Base-by-base conservation (phyloP, 2,329 filamentous ascomycete genomes). In the Cordyceps tenuipes region DNA sequence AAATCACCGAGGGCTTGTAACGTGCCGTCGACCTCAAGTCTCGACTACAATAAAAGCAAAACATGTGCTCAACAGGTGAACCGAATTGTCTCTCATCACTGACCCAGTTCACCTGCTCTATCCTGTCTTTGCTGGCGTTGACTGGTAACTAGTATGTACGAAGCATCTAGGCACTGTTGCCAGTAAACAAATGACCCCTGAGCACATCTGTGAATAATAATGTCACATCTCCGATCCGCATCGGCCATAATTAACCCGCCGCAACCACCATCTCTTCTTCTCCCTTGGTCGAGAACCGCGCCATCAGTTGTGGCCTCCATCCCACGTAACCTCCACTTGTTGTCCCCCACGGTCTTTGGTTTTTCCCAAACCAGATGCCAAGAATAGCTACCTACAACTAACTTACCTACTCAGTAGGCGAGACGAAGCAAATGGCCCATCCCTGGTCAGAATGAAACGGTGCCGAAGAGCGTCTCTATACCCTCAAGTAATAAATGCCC, bases 161-260 rank as follows among this genome's bases (percentile, higher is more conserved):
- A 23, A 50, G 48, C 15, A n/a, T 9, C 29, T 21, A 10, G 5
- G 34, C 34, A 36, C 9, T 36, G 5, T 10, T 36, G 34, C 34
- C 34, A 36, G 34, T 36, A 10, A 13, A 36, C 34, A 36, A 10
- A 10, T 10, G 34, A 36, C 34, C 12, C 34, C 34, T 10, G 34
- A 36, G 51, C 51, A 5, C 39, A 55, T 55, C 52, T 26, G 13
- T 17, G 43, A 15, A 39, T 26, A 15, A 12, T n/a, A 31, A 26
- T 29, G n/a, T 47, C 39, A 29, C 53, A 56, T 23, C 43, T 47
- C 26, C 53, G 53, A 56, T 56, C 53, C 43, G 43, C 29, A 56
- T 56, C 53, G n/a, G 31, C n/a, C 29, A 29, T 36, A 9, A 19
- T 15, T 21, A 5, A 41, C 34, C n/a, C 39, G 34, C 53, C 41